A percentile compares a stretch with the other conserved stretches of the same genome.
phyloP scores from a whole-genome alignment of 805 yeast genomes.

The Nematodospora valgi region DNA sequence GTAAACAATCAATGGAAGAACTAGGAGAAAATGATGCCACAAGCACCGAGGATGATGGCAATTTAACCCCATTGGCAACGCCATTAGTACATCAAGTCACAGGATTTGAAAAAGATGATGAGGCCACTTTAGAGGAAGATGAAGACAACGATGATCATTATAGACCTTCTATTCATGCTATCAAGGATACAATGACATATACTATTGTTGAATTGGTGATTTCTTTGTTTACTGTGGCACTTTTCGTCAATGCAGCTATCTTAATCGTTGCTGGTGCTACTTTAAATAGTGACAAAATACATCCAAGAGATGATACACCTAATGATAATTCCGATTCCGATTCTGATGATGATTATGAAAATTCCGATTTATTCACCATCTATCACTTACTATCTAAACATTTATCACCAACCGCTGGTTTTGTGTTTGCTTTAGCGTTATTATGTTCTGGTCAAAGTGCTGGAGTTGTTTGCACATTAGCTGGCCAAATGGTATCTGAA shows the following conservation, averaged over 20 bases:
- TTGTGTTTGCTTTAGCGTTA: constrained; percentile 84
- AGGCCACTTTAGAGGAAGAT: constrained; percentile 7
- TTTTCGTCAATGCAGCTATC: constrained; percentile 90
- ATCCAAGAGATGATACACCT: constrained; percentile 11
- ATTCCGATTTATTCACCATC: constrained; percentile 79
- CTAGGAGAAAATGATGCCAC: not conserved
- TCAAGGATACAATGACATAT: constrained; percentile 72
- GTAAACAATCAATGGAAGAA: constrained; percentile 1
- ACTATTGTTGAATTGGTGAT: constrained; percentile 81
- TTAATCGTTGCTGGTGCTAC: constrained; percentile 91
- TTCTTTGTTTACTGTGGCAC: constrained; percentile 80
- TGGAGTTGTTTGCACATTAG: constrained; percentile 88
- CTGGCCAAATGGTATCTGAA: constrained; percentile 92
- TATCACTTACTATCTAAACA: constrained; percentile 66
- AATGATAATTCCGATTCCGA: constrained; percentile 9
- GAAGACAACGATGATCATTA: constrained; percentile 39
- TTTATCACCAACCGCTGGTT: constrained; percentile 81
- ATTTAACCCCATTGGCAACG: constrained; percentile 5
- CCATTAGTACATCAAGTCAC: not conserved
- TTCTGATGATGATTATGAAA: constrained; percentile 18
- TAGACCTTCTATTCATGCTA: constrained; percentile 77
- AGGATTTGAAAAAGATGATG: constrained; percentile 10
- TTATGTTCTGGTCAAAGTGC: constrained; percentile 93
- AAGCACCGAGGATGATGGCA: not conserved
- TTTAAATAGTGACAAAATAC: constrained; percentile 41